Base-by-base conservation (phyloP, 129 eudicot genomes). In the Flaveria ramosissima region DNA sequence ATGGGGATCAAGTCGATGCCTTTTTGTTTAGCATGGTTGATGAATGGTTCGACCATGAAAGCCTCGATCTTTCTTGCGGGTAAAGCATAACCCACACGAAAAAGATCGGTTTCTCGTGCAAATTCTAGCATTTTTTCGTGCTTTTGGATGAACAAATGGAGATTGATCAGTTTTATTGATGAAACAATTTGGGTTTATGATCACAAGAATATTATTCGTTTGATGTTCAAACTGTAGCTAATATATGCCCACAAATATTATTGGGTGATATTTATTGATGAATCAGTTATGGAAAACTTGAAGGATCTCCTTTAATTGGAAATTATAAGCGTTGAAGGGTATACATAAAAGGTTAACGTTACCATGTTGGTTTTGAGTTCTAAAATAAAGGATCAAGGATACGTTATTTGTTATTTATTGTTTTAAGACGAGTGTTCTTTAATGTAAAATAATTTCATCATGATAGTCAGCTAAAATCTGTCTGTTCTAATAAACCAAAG, bases 61-160 rank as follows among this genome's bases (percentile, higher is more conserved):
- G 84, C 81, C 14, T 80, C 69, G 1, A 84, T 73, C 68, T 90
- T 93, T 82, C 87, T 84, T 11, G 86, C 76, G 9, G 88, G 85
- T 20, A 93, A 71, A 0, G 95, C 96, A 46, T 88, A 90, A n/a
- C 92, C 95, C 11, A 93, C 80, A 39, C 87, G 85, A 61, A 80
- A 82, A 56, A 9, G 61, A 43, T 78, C 14, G 13, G 12, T 73
- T 67, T 74, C 42, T 56, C n/a, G 30, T 53, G 5, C 70, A 43
- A 13, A 1, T 55, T 80, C 63, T n/a, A 71, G 75, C 84, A 80
- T 80, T 80, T 73, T 32, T 13, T 11, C 2, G 1, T 60, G 4
- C 16, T 78, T 15, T 68, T 0, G 8, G 48, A 77, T 56, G 23
- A 67, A 67, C 14, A 15, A 23, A 68, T 68, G 24, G 12, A 15